Evolutionary conservation across 2,329 filamentous ascomycete genomes (phyloP), one percentile per base, ranked within the genome.

Genomic region (Colletotrichum simmondsii): DNA sequence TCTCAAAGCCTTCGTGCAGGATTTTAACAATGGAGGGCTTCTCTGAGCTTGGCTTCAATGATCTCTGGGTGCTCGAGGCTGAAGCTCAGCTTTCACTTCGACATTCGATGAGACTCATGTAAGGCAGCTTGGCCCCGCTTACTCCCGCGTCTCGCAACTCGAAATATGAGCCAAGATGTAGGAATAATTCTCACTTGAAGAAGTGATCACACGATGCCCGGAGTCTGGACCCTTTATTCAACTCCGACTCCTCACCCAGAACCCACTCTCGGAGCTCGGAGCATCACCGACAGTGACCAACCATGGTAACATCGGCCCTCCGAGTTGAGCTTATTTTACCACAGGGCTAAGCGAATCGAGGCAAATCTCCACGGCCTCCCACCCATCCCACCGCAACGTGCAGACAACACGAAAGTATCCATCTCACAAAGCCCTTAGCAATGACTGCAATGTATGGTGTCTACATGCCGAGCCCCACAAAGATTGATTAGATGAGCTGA

Each of bases 401-500:
- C 42, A 49, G 42, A n/a, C 32, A 49, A 49, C 42, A n/a, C 16
- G 19, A 49, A n/a, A 49, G 42, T 49, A 10, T 49, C 42, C 16
- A 49, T 49, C 42, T 49, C 42, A 49, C 26, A 14, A 30, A 57
- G 26, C 26, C 19, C 54, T 30, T 57, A 28, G 54, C 54, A 30
- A 30, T n/a, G 54, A 11, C 26, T 57, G 54, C 26, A n/a, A 30
- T n/a, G 28, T 2, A 6, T 5, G 54, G 26, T 63, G 49, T 32
- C 49, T 68, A 49, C 57, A 30, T 62, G 5, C 16, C 11, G 12
- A 7, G 58, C 58, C 49, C 65, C 65, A 56, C 59, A 56, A 28
- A 0, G 74, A 75, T 63, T 63, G 53, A 72, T 68, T 72, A 68
- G 69, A 68, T 72, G 59, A 60, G 63, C 69, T 72, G 69, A 72